phyloP scores from a whole-genome alignment of 768 basidiomycete species.

The Psilocybe cyanescens region DNA sequence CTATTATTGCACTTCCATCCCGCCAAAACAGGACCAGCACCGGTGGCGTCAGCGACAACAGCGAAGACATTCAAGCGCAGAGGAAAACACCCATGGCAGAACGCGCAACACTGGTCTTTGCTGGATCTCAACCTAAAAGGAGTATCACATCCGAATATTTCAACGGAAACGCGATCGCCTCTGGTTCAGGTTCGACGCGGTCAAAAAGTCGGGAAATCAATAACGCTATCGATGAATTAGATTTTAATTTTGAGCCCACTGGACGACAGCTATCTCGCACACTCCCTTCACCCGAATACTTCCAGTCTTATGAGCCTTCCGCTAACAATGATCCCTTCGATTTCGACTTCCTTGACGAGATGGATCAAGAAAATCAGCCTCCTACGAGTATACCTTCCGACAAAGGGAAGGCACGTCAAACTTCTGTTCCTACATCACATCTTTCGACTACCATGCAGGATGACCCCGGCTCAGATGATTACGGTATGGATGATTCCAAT shows the following conservation, averaged over 20 bases:
- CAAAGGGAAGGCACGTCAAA: conserved; percentile 23
- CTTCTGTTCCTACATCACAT: not conserved
- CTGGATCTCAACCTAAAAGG: conserved; percentile 1
- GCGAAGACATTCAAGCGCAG: not conserved
- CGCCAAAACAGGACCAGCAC: conserved; percentile 10
- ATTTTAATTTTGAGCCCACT: conserved; percentile 22
- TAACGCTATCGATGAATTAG: conserved; percentile 9
- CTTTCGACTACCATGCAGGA: not conserved
- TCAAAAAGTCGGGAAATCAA: not conserved
- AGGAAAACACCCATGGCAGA: conserved; percentile 9
- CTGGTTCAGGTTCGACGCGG: conserved; percentile 1
- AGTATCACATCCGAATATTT: conserved; percentile 12
- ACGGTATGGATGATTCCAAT: conserved; percentile 25
- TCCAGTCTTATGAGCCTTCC: not conserved
- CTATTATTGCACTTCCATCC: conserved; percentile 16
- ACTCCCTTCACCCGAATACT: conserved; percentile 5
- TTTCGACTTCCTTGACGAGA: conserved; percentile 29
- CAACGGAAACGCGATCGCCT: conserved; percentile 2
- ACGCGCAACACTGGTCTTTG: conserved; percentile 14
- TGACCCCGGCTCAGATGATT: conserved; percentile 23
- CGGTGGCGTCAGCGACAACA: not conserved
- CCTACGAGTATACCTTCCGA: conserved; percentile 6
- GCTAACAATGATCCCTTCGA: conserved; percentile 27
- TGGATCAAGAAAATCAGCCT: conserved; percentile 19
- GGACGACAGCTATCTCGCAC: conserved; percentile 17